phyloP scores from a whole-genome alignment of 176 grass and related monocot genomes.

The Tillandsia leiboldiana region DNA sequence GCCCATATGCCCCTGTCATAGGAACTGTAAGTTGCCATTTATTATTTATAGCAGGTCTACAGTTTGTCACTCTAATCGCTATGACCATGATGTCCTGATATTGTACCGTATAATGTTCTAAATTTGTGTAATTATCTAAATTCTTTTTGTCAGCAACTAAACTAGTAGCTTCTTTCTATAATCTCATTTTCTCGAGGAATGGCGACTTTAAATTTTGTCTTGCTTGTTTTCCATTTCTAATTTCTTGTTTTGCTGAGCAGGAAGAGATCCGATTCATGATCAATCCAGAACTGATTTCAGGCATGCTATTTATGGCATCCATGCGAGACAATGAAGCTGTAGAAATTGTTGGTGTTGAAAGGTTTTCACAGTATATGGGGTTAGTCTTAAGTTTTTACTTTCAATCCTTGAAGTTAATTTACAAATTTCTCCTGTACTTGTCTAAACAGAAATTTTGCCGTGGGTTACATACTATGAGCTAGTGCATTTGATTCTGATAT shows the following conservation, averaged over 20 bases:
- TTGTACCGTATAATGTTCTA: too few species aligned
- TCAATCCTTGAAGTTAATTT: not conserved
- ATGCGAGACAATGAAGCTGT: conserved; percentile 42
- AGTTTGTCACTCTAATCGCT: too few species aligned
- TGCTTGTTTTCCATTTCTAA: not conserved
- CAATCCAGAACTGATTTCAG: conserved; percentile 37
- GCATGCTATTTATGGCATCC: conserved; percentile 41
- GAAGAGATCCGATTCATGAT: conserved; percentile 53
- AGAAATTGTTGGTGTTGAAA: conserved; percentile 45
- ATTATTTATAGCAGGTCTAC: too few species aligned
- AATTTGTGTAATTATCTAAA: too few species aligned
- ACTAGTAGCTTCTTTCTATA: too few species aligned
- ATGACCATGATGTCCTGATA: too few species aligned
- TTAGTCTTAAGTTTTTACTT: conserved; percentile 26
- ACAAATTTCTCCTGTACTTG: not conserved
- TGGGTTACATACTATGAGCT: not conserved
- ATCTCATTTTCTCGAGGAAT: not conserved
- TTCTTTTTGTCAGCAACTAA: too few species aligned
- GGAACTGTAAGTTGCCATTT: too few species aligned
- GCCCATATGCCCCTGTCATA: too few species aligned
- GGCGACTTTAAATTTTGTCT: not conserved
- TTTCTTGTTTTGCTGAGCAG: conserved; percentile 8
- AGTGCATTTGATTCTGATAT: not conserved
- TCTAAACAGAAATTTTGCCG: not conserved
- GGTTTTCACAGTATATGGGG: conserved; percentile 61